phyloP scores from a whole-genome alignment of 2,329 filamentous ascomycete genomes.

The Colletotrichum sp. region DNA sequence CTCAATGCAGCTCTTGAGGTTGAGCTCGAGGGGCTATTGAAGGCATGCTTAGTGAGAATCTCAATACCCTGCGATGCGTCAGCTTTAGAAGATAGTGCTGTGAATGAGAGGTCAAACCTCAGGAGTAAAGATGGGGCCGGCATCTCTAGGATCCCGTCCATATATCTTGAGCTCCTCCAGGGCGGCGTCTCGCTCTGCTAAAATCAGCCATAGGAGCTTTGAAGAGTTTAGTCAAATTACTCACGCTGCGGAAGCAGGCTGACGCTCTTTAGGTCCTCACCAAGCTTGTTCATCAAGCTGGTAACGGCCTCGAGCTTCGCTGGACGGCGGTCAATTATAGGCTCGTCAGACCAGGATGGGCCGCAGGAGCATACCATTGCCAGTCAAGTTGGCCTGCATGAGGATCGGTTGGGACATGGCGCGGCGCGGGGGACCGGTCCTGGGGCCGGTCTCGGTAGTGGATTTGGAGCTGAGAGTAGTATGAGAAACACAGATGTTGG shows the following conservation, averaged over 20 bases:
- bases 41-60: constrained; percentile 74
- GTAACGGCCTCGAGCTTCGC: constrained; percentile 73
- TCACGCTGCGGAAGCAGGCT: constrained; percentile 49
- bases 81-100: background rate
- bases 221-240: constrained; percentile 43
- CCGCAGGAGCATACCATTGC: background rate
- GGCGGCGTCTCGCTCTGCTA: constrained; percentile 64
- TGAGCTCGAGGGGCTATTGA: constrained; percentile 66
- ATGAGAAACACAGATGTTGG: background rate
- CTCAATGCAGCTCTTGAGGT: constrained; percentile 79
- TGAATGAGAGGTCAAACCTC: constrained; percentile 54
- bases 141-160: constrained; percentile 73
- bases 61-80: constrained; percentile 68
- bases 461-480: background rate
- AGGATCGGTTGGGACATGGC: constrained; percentile 10
- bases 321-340: constrained; percentile 35
- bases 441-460: background rate
- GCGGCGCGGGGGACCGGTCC: background rate
- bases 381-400: constrained; percentile 10
- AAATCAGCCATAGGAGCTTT: constrained; percentile 60
- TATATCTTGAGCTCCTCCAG: constrained; percentile 78
- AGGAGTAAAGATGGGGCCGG: constrained; percentile 84
- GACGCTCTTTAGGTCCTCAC: constrained; percentile 64
- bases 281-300: constrained; percentile 65
- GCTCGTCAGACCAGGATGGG: too few species aligned